phyloP scores from a whole-genome alignment of 1,284 basidiomycete genomes.

The Pseudozyma tsukubaensis region DNA sequence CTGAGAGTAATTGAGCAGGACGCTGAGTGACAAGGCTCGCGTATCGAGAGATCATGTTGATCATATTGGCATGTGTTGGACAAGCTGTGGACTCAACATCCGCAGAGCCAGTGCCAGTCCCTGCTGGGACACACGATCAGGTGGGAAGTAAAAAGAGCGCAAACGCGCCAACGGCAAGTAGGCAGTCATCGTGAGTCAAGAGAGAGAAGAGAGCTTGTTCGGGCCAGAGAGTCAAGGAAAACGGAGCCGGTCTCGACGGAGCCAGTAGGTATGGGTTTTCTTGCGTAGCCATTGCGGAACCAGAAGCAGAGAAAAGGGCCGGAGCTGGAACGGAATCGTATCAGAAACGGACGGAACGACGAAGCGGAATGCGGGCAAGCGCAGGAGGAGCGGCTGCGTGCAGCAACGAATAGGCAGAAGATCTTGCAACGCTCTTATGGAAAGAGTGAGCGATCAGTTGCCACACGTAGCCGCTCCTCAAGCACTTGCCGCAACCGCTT shows the following conservation, averaged over 20 bases:
- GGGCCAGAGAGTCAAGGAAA: constrained; percentile 26
- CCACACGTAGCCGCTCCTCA: constrained; percentile 54
- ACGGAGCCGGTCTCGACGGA: constrained; percentile 45
- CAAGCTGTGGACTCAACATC: constrained; percentile 12
- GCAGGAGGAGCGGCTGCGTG: constrained; percentile 52
- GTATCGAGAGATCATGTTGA: constrained; percentile 9
- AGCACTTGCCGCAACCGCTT: constrained; percentile 50
- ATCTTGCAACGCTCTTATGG: constrained; percentile 2
- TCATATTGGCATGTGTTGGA: constrained; percentile 8
- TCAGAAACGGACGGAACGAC: constrained; percentile 3
- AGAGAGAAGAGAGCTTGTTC: constrained; percentile 6
- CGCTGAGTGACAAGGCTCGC: neutral
- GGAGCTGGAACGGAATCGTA: constrained; percentile 25
- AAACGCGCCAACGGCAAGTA: constrained; percentile 45
- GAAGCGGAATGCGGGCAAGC: constrained; percentile 29
- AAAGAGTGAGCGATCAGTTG: constrained; percentile 24
- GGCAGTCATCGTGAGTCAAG: constrained; percentile 27
- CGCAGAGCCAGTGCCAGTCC: constrained; percentile 45
- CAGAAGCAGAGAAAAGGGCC: constrained; percentile 18
- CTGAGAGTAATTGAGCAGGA: neutral
- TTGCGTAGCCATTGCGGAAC: constrained; percentile 36
- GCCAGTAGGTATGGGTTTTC: constrained; percentile 53
- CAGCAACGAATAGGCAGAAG: constrained; percentile 31
- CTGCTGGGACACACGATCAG: constrained; percentile 24
- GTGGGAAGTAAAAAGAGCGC: constrained; percentile 26